A percentile compares a stretch with the other conserved stretches of the same genome.
Evolutionary conservation across 176 grass and related monocot genomes (phyloP).

Genomic region (Typha latifolia): DNA sequence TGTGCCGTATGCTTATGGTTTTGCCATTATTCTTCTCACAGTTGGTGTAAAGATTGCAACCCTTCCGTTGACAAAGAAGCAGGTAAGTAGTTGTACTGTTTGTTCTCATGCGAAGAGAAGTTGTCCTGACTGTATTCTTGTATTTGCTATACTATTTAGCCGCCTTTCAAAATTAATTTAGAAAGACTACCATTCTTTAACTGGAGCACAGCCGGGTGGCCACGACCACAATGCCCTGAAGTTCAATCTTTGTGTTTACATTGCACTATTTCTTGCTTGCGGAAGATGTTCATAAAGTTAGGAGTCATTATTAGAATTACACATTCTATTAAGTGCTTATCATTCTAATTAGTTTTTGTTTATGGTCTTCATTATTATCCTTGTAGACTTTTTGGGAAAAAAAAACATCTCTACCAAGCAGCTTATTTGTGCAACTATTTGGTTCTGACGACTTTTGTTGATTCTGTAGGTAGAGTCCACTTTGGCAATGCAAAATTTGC

Average conservation of each 20-base stretch:
- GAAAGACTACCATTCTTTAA: too few species aligned
- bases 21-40: constrained; percentile 89
- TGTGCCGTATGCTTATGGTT: constrained; percentile 77
- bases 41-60: constrained; percentile 74
- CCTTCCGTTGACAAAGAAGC: constrained; percentile 75
- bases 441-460: background rate
- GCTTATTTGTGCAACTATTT: background rate
- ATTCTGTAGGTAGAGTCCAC: constrained; percentile 72
- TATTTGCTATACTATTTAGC: background rate
- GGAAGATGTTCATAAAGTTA: background rate
- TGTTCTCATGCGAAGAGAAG: background rate
- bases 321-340: background rate
- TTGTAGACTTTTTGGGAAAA: background rate
- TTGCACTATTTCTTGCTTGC: background rate
- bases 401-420: constrained; percentile 1
- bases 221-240: background rate
- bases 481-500: constrained; percentile 89
- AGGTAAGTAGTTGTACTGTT: constrained; percentile 36
- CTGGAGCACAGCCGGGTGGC: background rate
- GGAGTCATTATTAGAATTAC: background rate
- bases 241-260: background rate
- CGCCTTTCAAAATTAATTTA: too few species aligned
- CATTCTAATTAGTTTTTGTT: background rate
- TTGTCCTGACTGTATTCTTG: background rate
- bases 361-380: background rate